Conservation (phyloP, 2,329 filamentous ascomycete species). For the Pseudogymnoascus sp. region DNA sequence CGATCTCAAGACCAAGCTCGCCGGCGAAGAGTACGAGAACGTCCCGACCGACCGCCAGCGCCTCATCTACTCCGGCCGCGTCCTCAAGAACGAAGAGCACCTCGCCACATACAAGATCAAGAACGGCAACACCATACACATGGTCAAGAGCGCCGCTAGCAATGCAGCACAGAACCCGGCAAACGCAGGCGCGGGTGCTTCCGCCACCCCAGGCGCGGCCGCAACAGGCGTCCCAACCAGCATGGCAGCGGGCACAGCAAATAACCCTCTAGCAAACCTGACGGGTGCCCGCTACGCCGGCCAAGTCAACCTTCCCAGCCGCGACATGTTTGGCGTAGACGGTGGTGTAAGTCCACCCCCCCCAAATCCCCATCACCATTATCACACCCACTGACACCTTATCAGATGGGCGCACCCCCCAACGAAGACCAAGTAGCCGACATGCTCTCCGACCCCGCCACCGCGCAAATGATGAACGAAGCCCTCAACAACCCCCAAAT, state of each 20-base stretch:
- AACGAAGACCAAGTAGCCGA: slow-evolving; percentile 71
- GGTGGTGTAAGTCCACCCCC: slow-evolving; percentile 63
- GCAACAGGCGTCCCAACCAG: slow-evolving; percentile 59
- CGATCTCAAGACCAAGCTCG: slow-evolving; percentile 84
- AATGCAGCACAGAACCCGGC: slow-evolving; percentile 39
- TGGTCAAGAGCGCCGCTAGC: slow-evolving; percentile 93
- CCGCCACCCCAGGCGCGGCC: slow-evolving; percentile 30
- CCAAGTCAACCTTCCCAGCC: slow-evolving; percentile 77
- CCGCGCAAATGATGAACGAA: slow-evolving; percentile 83
- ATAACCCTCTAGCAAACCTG: slow-evolving; percentile 81
- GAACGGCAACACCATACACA: slow-evolving; percentile 86
- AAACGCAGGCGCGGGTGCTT: slow-evolving; percentile 33
- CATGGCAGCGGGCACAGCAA: slow-evolving; percentile 73
- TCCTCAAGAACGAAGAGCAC: slow-evolving; percentile 89
- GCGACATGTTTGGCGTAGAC: slow-evolving; percentile 86
- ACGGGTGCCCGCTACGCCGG: slow-evolving; percentile 93
- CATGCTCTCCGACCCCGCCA: slow-evolving; percentile 82
- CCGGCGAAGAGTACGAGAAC: slow-evolving; percentile 72
- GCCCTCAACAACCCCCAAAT: slow-evolving; percentile 92
- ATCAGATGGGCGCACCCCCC: slow-evolving; percentile 81
- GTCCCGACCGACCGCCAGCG: slow-evolving; percentile 83
- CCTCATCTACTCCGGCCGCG: slow-evolving; percentile 92
- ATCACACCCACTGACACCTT: slow-evolving; percentile 20
- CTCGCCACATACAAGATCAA: slow-evolving; percentile 89
- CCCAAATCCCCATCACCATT: neutral